Base-by-base conservation (phyloP, 768 basidiomycete species). In the Mycena chlorophos region DNA sequence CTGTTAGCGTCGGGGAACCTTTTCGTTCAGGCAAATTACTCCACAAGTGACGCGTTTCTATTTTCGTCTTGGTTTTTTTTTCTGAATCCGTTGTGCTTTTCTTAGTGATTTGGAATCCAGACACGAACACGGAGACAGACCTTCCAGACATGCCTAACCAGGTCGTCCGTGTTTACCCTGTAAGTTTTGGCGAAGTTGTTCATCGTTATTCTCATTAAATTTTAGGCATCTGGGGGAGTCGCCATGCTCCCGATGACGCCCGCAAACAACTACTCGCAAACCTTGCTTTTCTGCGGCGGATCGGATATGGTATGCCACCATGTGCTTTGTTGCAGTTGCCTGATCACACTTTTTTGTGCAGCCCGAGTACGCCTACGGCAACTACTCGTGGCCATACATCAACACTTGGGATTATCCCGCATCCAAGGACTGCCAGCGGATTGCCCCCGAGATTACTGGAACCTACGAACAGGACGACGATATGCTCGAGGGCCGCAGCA, bases 181-280 rank as follows among this genome's bases (percentile, higher is more conserved):
- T 89, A 0, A 93, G 93, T 8, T n/a, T n/a, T n/a, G 31, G 17
- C 31, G 17, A 34, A 34, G 10, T 34, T 17, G 31, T 8, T 17
- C 31, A 17, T 8, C 31, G 17, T 8, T 34, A 8, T 34, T 17
- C 10, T 17, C 31, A 17, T 17, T 34, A 17, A 34, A 34, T 8
- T 43, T 13, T 26, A 46, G 45, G 45, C 45, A 27, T 46, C 45
- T 8, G 93, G 91, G 28, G 95, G 88, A 0, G 81, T 80, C 2
- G 89, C 89, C 37, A 92, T 98, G 88, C 80, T 98, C 0, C 95
- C 95, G 5, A 79, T 98, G 17, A 95, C 91, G 1, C 88, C 90
- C 4, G 87, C 79, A 23, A 97, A 96, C 74, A 88, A 91, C 67
- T 98, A 91, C 68, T 83, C 79, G 0, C 91, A 88, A 0, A 91